Evolutionary conservation across 164 flowering plant genomes (phyloP).

Genomic region (Magnolia kwangsiensis): DNA sequence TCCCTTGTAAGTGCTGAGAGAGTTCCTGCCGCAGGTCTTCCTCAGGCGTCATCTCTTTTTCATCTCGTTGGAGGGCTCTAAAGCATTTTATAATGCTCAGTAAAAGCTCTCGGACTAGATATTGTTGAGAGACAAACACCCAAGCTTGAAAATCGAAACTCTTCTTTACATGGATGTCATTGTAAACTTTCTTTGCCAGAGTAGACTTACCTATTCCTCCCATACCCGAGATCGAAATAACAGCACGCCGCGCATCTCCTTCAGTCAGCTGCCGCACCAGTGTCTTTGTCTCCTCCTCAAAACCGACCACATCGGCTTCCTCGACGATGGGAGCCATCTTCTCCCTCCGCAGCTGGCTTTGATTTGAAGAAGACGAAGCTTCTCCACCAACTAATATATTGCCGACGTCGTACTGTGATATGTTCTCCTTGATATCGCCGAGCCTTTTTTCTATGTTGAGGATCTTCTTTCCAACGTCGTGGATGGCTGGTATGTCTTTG

Average conservation of each 20-base stretch:
- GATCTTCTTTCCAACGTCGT: conserved; percentile 30
- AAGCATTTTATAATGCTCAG: background rate
- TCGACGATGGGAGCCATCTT: conserved; percentile 29
- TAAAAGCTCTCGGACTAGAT: background rate
- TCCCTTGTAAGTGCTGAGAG: background rate
- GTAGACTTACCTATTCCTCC: conserved; percentile 20
- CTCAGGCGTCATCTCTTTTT: background rate
- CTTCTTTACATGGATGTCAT: background rate
- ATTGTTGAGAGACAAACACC: conserved; percentile 10
- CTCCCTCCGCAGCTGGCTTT: conserved; percentile 21
- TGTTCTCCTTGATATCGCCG: conserved; percentile 1
- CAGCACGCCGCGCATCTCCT: conserved; percentile 3
- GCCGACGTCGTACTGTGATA: background rate
- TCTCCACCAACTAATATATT: background rate
- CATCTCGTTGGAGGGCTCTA: background rate
- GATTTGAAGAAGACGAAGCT: background rate
- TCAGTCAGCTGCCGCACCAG: conserved; percentile 33
- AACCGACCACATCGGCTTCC: conserved; percentile 38
- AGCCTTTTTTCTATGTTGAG: conserved; percentile 30
- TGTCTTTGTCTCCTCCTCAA: conserved; percentile 35
- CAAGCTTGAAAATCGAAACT: conserved; percentile 19
- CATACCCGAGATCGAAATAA: conserved; percentile 17
- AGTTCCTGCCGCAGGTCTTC: background rate
- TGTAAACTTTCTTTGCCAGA: conserved; percentile 17
- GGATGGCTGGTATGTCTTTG: conserved; percentile 15